These are phyloP conservation scores for Oenanthe javanica DNA, from an alignment of 140 eudicot genomes.

Conservation along the genomic window DNA sequence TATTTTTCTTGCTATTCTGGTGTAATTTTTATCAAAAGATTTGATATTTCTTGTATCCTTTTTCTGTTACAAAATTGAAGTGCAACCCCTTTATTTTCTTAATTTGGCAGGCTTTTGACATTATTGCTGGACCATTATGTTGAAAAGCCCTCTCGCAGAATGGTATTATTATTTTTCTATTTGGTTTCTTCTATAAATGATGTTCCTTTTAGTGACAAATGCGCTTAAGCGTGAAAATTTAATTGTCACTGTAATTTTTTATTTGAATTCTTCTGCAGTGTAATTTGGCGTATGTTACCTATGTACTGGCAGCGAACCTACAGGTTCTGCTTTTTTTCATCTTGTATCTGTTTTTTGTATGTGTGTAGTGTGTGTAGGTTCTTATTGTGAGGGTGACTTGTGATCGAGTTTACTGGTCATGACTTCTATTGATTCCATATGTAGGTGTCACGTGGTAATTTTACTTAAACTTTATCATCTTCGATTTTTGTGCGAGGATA, in stretches of 20 bases:
- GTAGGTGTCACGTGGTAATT: not conserved
- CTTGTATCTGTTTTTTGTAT: not conserved
- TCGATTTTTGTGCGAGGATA: not conserved
- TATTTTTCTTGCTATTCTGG: slow-evolving; percentile 48
- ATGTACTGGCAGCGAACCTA: slow-evolving; percentile 58
- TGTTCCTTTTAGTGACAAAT: not conserved
- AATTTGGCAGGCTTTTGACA: slow-evolving; percentile 53
- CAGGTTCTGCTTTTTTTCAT: slow-evolving; percentile 38
- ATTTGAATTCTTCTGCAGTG: slow-evolving; percentile 52
- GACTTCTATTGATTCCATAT: not conserved
- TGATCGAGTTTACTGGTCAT: not conserved
- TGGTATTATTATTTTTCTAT: slow-evolving; percentile 47
- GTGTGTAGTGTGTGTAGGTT: not conserved
- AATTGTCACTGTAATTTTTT: not conserved
- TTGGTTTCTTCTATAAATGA: no score
- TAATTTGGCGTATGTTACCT: slow-evolving; percentile 67
- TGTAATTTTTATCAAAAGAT: slow-evolving; percentile 17
- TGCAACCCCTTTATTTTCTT: slow-evolving; percentile 11
- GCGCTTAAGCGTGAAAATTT: not conserved
- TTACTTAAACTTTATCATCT: not conserved
- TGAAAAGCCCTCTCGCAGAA: slow-evolving; percentile 85
- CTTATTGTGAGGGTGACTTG: not conserved
- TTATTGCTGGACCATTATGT: slow-evolving; percentile 53
- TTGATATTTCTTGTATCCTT: not conserved
- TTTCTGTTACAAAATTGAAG: not conserved